Percentiles rank a stretch among this genome's conserved stretches.
phyloP scores from a whole-genome alignment of 2,329 filamentous ascomycete species.

The Colletotrichum tabaci region DNA sequence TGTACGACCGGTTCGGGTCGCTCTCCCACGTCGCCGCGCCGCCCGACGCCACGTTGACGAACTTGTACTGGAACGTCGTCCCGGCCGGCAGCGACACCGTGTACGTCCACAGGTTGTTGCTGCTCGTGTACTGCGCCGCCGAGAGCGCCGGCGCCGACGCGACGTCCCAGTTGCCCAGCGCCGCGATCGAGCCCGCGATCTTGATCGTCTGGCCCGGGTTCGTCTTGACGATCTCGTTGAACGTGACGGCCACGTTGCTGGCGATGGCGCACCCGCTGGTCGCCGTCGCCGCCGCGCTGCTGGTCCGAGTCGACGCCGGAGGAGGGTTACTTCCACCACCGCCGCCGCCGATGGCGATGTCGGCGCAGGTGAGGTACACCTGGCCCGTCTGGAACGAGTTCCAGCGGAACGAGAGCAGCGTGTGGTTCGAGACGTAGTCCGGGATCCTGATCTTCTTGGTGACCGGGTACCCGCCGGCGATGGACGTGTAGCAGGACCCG shows the following conservation, averaged over 20 bases:
- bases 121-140: conserved; percentile 67
- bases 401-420: conserved; percentile 67
- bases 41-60: conserved; percentile 66
- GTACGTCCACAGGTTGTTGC: conserved; percentile 68
- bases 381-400: conserved; percentile 69
- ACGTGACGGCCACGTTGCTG: conserved; percentile 58
- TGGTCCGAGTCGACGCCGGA: conserved; percentile 42
- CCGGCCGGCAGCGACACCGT: conserved; percentile 68
- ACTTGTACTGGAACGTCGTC: conserved; percentile 72
- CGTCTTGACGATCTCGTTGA: conserved; percentile 59
- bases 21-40: conserved; percentile 71
- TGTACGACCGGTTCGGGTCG: conserved; percentile 61
- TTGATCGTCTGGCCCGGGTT: conserved; percentile 66
- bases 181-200: conserved; percentile 61
- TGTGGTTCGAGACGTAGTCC: conserved; percentile 64
- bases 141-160: conserved; percentile 63
- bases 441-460: conserved; percentile 67
- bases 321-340: conserved; percentile 30
- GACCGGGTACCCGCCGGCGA: conserved; percentile 68
- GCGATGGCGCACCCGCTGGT: conserved; percentile 49
- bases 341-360: conserved; percentile 60
- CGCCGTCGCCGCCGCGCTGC: conserved; percentile 37
- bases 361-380: conserved; percentile 68
- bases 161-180: conserved; percentile 53
- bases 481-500: conserved; percentile 65